Conservation (phyloP, 169 alveolate genomes). For the Plasmodium cynomolgi region DNA sequence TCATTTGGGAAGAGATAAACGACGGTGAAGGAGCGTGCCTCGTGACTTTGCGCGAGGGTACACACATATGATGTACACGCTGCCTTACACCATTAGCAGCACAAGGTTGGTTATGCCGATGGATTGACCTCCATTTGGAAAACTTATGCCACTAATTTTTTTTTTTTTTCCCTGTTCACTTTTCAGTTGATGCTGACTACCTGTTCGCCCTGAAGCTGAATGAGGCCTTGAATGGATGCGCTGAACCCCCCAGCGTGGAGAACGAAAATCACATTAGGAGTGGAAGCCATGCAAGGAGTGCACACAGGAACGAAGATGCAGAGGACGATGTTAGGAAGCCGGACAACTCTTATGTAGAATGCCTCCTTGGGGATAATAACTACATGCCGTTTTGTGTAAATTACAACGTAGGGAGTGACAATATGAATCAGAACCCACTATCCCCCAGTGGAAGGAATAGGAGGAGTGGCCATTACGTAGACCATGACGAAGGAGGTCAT, state of each 20-base stretch:
- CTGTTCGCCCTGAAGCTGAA: constrained; percentile 49
- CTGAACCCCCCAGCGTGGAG: background rate
- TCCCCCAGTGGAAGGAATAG: background rate
- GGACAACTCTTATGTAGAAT: constrained; percentile 46
- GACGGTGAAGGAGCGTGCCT: background rate
- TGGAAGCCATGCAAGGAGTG: background rate
- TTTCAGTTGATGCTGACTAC: constrained; percentile 42
- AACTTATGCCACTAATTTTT: background rate
- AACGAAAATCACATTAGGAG: background rate
- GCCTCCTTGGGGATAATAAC: constrained; percentile 31
- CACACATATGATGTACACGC: background rate
- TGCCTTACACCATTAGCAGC: background rate
- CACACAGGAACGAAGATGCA: background rate
- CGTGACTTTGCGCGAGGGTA: background rate
- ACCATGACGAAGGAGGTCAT: background rate
- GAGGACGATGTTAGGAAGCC: constrained; percentile 34
- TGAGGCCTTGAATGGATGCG: constrained; percentile 30
- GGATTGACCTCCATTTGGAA: background rate
- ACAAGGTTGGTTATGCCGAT: background rate
- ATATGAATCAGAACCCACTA: background rate
- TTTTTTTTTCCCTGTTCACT: background rate
- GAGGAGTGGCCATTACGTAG: background rate
- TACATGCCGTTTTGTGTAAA: background rate
- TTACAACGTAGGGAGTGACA: background rate
- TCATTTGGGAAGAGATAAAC: background rate